These are phyloP conservation scores for Camellia japonica DNA, from an alignment of 148 eudicot genomes.

Conservation along the genomic window DNA sequence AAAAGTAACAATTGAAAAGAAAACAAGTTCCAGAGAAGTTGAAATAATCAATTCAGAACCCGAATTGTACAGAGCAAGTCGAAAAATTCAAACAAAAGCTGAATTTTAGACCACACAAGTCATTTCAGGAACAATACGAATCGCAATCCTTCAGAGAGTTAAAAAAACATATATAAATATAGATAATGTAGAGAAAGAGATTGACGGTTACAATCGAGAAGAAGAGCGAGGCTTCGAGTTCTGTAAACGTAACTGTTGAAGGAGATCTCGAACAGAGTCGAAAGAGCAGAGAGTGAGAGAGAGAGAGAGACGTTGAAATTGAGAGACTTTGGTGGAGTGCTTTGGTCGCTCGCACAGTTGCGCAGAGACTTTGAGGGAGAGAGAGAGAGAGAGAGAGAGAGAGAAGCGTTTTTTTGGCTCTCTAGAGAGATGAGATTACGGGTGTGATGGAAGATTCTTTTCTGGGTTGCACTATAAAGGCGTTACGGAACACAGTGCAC, in stretches of 20 bases:
- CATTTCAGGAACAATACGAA: background rate
- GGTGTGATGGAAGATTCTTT: background rate
- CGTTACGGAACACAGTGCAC: background rate
- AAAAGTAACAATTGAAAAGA: background rate
- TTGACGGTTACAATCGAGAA: background rate
- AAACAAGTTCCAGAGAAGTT: background rate
- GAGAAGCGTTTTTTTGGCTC: background rate
- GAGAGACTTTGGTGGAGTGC: background rate
- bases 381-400: too few relatives aligned
- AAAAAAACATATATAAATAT: background rate
- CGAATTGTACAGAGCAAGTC: background rate
- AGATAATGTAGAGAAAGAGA: too few relatives aligned
- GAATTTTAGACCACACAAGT: background rate
- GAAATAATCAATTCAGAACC: background rate
- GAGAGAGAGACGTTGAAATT: background rate
- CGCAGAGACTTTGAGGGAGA: too few relatives aligned
- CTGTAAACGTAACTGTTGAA: background rate
- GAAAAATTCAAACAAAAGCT: background rate
- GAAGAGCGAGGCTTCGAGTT: background rate
- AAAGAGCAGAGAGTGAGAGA: background rate
- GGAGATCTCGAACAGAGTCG: background rate
- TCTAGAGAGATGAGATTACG: background rate
- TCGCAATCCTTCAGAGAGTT: background rate
- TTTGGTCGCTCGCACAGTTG: background rate
- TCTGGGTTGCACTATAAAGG: background rate